A percentile compares a stretch with the other conserved stretches of the same genome.
Evolutionary conservation across 805 yeast species (phyloP).

Genomic region (Nakazawaea sp.): DNA sequence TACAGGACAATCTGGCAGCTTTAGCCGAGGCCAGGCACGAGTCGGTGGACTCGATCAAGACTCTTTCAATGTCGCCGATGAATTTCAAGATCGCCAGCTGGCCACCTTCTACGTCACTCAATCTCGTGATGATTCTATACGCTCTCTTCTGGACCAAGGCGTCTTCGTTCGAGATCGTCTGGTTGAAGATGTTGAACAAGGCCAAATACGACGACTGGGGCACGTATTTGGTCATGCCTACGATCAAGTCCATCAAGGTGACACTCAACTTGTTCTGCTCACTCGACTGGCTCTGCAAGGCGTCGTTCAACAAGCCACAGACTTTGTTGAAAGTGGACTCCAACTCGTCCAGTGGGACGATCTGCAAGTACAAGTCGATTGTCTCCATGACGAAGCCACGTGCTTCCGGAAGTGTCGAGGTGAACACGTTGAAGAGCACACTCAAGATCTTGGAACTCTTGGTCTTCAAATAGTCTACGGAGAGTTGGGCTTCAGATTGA

Average conservation of each 20-base stretch:
- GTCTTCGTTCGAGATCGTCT: slow-evolving; percentile 52
- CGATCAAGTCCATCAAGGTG: slow-evolving; percentile 88
- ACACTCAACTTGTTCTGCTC: slow-evolving; percentile 52
- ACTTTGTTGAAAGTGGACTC: slow-evolving; percentile 78
- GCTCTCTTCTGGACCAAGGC: slow-evolving; percentile 83
- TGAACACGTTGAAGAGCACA: slow-evolving; percentile 85
- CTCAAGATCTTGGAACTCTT: slow-evolving; percentile 74
- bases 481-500: slow-evolving; percentile 41
- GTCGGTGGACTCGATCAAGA: slow-evolving; percentile 51
- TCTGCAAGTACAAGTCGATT: slow-evolving; percentile 70
- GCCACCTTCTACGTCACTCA: slow-evolving; percentile 68
- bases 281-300: slow-evolving; percentile 33
- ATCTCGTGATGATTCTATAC: slow-evolving; percentile 66
- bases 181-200: slow-evolving; percentile 68
- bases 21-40: slow-evolving; percentile 67
- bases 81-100: slow-evolving; percentile 42
- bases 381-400: slow-evolving; percentile 84
- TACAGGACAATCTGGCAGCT: slow-evolving; percentile 68
- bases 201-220: slow-evolving; percentile 68
- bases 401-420: slow-evolving; percentile 80
- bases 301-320: slow-evolving; percentile 67
- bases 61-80: slow-evolving; percentile 50
- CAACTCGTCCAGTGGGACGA: slow-evolving; percentile 62
- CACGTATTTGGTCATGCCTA: slow-evolving; percentile 79
- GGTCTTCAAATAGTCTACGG: slow-evolving; percentile 55